phyloP scores from a whole-genome alignment of 2,329 filamentous ascomycete species.

The Calonectria leucothoes region DNA sequence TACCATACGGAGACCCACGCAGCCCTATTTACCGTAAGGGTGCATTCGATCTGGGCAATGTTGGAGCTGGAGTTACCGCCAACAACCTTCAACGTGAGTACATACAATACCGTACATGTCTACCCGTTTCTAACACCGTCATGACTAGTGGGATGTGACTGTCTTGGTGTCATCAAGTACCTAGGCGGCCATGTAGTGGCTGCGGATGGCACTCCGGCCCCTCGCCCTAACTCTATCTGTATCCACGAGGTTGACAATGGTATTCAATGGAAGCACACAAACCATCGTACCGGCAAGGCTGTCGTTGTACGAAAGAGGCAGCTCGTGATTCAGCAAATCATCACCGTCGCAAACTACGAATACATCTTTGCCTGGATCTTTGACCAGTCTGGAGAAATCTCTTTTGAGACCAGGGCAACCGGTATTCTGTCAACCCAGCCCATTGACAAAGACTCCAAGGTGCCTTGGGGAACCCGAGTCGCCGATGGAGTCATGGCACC shows the following conservation, averaged over 20 bases:
- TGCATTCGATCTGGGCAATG: conserved; percentile 79
- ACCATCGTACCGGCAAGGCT: conserved; percentile 71
- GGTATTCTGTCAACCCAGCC: conserved; percentile 73
- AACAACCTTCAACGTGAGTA: conserved; percentile 68
- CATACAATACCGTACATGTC: not conserved
- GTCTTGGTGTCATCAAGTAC: conserved; percentile 74
- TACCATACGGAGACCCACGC: conserved; percentile 73
- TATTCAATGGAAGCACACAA: conserved; percentile 79
- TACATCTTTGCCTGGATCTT: conserved; percentile 67
- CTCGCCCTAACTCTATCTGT: conserved; percentile 71
- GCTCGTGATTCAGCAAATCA: conserved; percentile 75
- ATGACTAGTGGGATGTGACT: conserved; percentile 70
- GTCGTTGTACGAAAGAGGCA: conserved; percentile 70
- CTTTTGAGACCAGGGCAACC: conserved; percentile 72
- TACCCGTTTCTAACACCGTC: not conserved
- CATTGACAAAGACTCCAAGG: conserved; percentile 64
- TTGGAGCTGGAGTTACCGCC: conserved; percentile 72
- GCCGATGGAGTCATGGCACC: conserved; percentile 72
- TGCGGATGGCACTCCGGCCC: conserved; percentile 62
- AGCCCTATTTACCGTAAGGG: conserved; percentile 71
- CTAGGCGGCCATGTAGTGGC: conserved; percentile 68
- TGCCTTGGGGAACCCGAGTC: conserved; percentile 70
- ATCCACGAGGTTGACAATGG: conserved; percentile 78
- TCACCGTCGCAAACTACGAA: conserved; percentile 78
- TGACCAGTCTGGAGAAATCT: conserved; percentile 70